Evolutionary conservation across 176 grass and related monocot species (phyloP), one percentile per base, ranked within the genome.

Genomic region (Secale cereale): DNA sequence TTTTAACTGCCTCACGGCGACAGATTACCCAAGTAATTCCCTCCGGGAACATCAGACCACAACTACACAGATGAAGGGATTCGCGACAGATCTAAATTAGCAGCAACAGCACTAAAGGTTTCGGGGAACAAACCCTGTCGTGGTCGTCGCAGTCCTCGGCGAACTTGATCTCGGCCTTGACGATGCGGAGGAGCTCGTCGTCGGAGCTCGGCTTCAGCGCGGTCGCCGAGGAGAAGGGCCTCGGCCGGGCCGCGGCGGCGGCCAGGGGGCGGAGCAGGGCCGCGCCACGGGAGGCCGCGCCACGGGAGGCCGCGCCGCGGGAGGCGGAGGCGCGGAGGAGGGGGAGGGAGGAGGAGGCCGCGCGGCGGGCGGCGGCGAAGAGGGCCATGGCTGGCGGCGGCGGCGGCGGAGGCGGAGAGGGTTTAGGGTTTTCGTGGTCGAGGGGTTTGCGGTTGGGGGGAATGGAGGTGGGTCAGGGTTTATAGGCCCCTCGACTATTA

Each of bases 141-240:
- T 94, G 91, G 88, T 99, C 88, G 43, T 75, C 72, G 72, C 72
- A 75, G 72, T 75, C 72, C 72, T 75, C 72, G 72, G 72, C 72
- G 72, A 75, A 75, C 14, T 75, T 75, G 26, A 75, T 75, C 72
- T 75, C 97, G 4, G 90, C 79, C 4, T 92, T 92, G 12, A 99
- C 82, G 33, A 99, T 78, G 28, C 90, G 77, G 30, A 94, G 86
- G 8, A 99, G 91, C 17, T 89, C 83, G 50, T 76, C 73, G 29
- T 94, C 97, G 29, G 66, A 84, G 57, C 72, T 67, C 10, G 88
- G 82, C 59, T 81, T 94, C 64, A 70, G 40, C 46, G 56, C 60
- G 39, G 81, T 27, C 10, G 35, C 80, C 65, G 92, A 94, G 33
- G 92, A 94, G 92, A 94, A 89, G 31, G 69, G 84, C 77, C 86